Conservation (phyloP, 208 protist genomes). For the Blastocrithidia nonstop region DNA sequence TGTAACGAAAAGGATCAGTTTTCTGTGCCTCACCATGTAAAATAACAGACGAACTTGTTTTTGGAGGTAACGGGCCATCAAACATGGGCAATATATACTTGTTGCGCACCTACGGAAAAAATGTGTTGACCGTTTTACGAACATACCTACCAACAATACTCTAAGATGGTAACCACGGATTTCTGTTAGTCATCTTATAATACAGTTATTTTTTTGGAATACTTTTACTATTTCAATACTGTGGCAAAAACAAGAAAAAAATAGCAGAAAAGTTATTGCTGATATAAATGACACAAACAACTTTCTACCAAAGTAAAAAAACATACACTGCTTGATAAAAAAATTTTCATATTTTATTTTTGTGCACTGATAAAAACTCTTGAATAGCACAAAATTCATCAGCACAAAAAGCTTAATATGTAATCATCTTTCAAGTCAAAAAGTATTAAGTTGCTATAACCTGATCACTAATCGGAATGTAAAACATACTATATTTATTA, state of each 20-base stretch:
- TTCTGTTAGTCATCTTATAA: constrained; percentile 60
- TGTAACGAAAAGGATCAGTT: constrained; percentile 70
- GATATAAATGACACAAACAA: constrained; percentile 4
- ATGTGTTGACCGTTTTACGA: constrained; percentile 43
- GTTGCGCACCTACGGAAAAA: constrained; percentile 47
- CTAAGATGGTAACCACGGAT: constrained; percentile 69
- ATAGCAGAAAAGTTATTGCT: neutral
- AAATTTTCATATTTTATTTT: too few species aligned
- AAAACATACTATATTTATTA: too few species aligned
- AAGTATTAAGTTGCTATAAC: too few species aligned
- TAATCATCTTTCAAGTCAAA: too few species aligned
- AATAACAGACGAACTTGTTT: constrained; percentile 20
- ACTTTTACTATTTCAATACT: too few species aligned
- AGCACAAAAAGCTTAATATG: too few species aligned
- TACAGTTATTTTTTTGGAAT: too few species aligned
- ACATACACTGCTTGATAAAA: too few species aligned
- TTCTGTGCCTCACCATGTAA: constrained; percentile 39
- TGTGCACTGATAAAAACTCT: too few species aligned
- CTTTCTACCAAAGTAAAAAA: neutral
- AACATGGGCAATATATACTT: constrained; percentile 49
- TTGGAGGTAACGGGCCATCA: constrained; percentile 66
- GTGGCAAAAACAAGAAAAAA: constrained; percentile 4
- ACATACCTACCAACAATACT: constrained; percentile 31
- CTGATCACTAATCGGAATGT: too few species aligned
- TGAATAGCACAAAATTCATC: too few species aligned